Evolutionary conservation across 2,329 filamentous ascomycete genomes (phyloP), one percentile per base, ranked within the genome.

Genomic region (Fusarium sp.): DNA sequence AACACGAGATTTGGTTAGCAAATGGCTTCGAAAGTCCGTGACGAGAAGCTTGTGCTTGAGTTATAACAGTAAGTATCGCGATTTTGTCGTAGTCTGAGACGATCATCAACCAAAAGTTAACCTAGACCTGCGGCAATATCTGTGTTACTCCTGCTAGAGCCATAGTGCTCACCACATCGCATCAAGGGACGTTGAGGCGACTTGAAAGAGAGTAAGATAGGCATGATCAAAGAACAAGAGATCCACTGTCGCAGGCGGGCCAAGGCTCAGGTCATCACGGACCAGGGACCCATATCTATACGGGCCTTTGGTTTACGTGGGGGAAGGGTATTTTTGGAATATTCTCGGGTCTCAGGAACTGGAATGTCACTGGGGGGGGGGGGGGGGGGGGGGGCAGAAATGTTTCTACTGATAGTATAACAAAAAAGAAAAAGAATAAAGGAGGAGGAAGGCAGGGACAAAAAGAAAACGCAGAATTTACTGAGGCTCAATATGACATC

Each of bases 281-380:
- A 64, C 58, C 49, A 52, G 47, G 43, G 71, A 25, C 56, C 52
- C 35, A 52, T 70, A 42, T 44, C 40, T 37, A 54, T 65, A n/a
- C 38, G 38, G 49, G 23, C 23, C 57, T 52, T 52, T 50, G 44
- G 35, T 52, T 37, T 54, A 37, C 50, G 49, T 19, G 33, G 32
- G 21, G 13, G 23, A 53, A 37, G 23, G 50, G 46, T 74, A 74
- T 74, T 74, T 74, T 74, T 74, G 71, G 71, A 59, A 74, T 58
- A 5, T 52, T 47, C 53, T 44, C 38, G 35, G 63, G 63, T 52
- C 38, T 47, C 23, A 25, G n/a, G 19, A 23, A 28, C n/a, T 18
- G 10, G 19, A 33, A n/a, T 61, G 44, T 50, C 28, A 60, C 73
- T 65, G 40, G 64, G 28, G 64, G 21, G 19, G 25, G 64, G 21